Base-by-base conservation (phyloP, 306 rosid species). In the Inga oerstediana region DNA sequence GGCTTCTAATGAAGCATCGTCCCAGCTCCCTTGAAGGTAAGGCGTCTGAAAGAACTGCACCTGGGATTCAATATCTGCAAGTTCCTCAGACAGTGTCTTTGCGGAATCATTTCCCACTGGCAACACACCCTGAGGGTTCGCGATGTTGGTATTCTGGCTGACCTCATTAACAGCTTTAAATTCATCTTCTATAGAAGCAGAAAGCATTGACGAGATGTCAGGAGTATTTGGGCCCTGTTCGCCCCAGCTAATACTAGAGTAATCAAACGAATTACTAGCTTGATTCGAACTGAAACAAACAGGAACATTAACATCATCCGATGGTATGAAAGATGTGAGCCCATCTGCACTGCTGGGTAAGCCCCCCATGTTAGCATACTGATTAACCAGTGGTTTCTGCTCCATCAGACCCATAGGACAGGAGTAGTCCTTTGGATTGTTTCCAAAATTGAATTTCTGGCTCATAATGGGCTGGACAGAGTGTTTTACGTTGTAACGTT, bases 231-330 rank as follows among this genome's bases (percentile, higher is more conserved):
- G 81, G 45, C 90, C 88, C 83, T 90, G 90, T 35, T 90, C 94
- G 67, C 88, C 88, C 91, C 86, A 87, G 61, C 88, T 88, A 43
- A 90, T 86, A 79, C 88, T 94, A 6, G 97, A 90, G 85, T 86
- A 87, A 59, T 86, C 97, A 51, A 88, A 88, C 17, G 95, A 91
- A 81, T 94, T 92, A 80, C 98, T 92, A 56, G 89, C 92, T 91
- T 88, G 95, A 43, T 94, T 97, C 0, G 97, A 94, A 81, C 86
- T 77, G 51, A 94, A 92, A 84, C 87, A 81, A 41, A 74, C 10
- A 6, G 91, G 80, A 14, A 72, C 46, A 71, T 84, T 64, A 32
- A 75, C 58, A 74, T 82, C 70, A 20, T 89, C 85, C n/a, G 86
- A 69, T 7, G 86, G 79, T 52, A 81, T 8, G 51, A 77, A 74